phyloP scores from a whole-genome alignment of 225 moss, liverwort and hornwort genomes.

The Physcomitrium patens region DNA sequence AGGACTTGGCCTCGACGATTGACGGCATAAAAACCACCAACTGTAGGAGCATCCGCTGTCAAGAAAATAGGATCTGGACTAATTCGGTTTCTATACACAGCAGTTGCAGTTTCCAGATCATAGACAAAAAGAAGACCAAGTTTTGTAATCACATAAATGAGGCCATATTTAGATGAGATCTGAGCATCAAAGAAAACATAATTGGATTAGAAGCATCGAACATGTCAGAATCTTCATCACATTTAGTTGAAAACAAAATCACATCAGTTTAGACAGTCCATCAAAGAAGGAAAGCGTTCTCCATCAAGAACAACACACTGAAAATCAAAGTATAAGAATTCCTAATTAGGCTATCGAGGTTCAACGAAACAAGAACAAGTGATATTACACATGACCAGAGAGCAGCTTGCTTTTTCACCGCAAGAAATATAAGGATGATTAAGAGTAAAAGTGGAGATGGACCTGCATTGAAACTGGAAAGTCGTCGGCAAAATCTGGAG shows the following conservation, averaged over 20 bases:
- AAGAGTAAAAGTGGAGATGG: conserved; percentile 6
- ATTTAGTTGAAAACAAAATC: background rate
- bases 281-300: background rate
- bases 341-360: background rate
- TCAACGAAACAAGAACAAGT: background rate
- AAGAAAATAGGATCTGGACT: conserved; percentile 94
- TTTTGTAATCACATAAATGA: conserved; percentile 92
- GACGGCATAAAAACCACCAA: conserved; percentile 92
- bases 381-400: conserved; percentile 2
- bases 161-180: conserved; percentile 88
- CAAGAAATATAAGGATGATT: background rate
- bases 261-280: conserved; percentile 4
- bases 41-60: conserved; percentile 87
- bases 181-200: conserved; percentile 32
- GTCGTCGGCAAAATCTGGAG: conserved; percentile 92
- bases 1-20: conserved; percentile 97
- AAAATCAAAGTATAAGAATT: background rate
- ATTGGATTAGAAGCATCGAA: background rate
- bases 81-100: conserved; percentile 89
- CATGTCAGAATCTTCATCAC: conserved; percentile 6
- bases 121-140: conserved; percentile 93
- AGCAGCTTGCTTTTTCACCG: background rate
- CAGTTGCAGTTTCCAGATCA: conserved; percentile 92
- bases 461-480: conserved; percentile 98
- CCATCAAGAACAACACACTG: background rate